Conservation (phyloP, 345 rosid species). For the Abelmoschus esculentus region DNA sequence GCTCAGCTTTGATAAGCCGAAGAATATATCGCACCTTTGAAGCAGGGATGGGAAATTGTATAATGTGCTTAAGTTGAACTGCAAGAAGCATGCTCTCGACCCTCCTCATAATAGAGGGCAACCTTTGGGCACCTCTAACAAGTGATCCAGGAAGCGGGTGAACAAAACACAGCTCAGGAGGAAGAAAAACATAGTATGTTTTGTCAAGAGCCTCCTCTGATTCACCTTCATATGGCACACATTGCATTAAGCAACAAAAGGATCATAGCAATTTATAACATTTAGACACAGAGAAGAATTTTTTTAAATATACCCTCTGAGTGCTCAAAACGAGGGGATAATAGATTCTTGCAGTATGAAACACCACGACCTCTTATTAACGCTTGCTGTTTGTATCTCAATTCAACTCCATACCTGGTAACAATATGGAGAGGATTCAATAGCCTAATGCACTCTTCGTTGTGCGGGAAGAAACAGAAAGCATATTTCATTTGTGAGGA, state of each 20-base stretch:
- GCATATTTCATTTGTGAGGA: constrained; percentile 35
- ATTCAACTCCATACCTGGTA: constrained; percentile 85
- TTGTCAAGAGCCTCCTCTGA: constrained; percentile 70
- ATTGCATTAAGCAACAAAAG: background rate
- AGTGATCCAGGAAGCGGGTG: constrained; percentile 97
- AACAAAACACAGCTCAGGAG: constrained; percentile 82
- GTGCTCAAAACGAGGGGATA: constrained; percentile 93
- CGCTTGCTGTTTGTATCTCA: constrained; percentile 61
- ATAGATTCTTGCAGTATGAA: constrained; percentile 94
- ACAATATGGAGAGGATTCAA: constrained; percentile 27
- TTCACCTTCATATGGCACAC: constrained; percentile 43
- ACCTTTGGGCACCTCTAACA: constrained; percentile 94
- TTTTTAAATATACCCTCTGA: constrained; percentile 44
- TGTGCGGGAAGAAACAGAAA: constrained; percentile 45
- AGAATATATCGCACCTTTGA: constrained; percentile 46
- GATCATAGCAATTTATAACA: background rate
- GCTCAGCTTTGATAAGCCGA: background rate
- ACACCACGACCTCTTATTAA: constrained; percentile 95
- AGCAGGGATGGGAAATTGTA: constrained; percentile 60
- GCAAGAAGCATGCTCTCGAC: constrained; percentile 97
- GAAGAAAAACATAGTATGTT: constrained; percentile 89
- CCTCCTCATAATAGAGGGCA: constrained; percentile 96
- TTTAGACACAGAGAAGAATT: background rate
- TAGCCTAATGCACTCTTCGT: constrained; percentile 39
- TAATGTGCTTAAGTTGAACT: constrained; percentile 65